These are phyloP conservation scores for Claviceps pusilla DNA, from an alignment of 2,329 filamentous ascomycete species.

Conservation along the genomic window DNA sequence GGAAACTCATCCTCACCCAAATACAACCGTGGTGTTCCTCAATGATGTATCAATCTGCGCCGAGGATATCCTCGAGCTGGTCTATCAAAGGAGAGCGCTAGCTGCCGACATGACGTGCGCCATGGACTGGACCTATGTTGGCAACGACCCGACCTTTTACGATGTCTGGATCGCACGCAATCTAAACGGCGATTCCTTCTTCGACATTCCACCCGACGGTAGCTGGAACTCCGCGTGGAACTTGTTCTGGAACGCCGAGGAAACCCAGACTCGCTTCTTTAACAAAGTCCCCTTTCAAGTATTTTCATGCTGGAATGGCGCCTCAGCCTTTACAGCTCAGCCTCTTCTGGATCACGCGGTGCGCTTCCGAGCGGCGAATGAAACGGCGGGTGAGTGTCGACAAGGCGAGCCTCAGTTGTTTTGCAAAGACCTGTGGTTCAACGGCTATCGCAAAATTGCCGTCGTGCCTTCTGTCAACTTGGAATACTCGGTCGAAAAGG, in stretches of 20 bases:
- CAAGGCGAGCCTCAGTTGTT: constrained; percentile 40
- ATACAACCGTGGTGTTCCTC: constrained; percentile 35
- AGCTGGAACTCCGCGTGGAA: constrained; percentile 34
- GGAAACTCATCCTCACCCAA: constrained; percentile 10
- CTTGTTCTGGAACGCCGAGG: constrained; percentile 36
- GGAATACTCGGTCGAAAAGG: constrained; percentile 34
- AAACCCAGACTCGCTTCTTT: constrained; percentile 18
- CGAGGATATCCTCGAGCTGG: constrained; percentile 43
- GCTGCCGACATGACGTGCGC: constrained; percentile 41
- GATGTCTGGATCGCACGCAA: constrained; percentile 41
- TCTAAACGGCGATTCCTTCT: constrained; percentile 39
- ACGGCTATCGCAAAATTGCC: constrained; percentile 35
- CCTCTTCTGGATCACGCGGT: constrained; percentile 30
- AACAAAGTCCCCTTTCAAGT: constrained; percentile 38
- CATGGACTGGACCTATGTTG: constrained; percentile 40
- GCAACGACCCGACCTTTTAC: constrained; percentile 29
- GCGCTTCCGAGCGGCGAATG: constrained; percentile 25
- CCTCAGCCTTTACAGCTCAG: constrained; percentile 29
- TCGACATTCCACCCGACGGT: constrained; percentile 33
- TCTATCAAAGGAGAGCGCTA: constrained; percentile 30
- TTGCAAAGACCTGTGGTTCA: constrained; percentile 42
- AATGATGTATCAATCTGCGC: constrained; percentile 38
- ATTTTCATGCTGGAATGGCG: constrained; percentile 48
- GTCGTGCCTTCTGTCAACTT: constrained; percentile 41
- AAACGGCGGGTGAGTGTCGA: constrained; percentile 28